Percentiles rank a stretch among this genome's conserved stretches.
Evolutionary conservation across 305 asterid species (phyloP).

Genomic region (Solanum chacoense): DNA sequence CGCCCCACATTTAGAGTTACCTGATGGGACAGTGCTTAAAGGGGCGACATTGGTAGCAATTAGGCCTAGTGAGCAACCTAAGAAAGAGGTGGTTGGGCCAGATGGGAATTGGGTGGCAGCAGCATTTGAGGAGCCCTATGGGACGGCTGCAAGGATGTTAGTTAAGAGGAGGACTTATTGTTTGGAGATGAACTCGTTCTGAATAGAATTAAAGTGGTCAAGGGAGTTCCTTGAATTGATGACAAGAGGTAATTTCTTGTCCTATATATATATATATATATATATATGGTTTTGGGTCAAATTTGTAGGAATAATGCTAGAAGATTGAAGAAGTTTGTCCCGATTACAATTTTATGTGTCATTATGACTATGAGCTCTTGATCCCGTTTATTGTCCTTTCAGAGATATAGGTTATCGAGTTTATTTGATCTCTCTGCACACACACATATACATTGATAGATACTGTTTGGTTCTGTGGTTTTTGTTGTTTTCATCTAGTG

Average conservation of each 20-base stretch:
- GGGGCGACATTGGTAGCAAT: conserved; percentile 50
- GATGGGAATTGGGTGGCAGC: conserved; percentile 38
- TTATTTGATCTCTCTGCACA: not conserved
- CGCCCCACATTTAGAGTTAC: conserved; percentile 33
- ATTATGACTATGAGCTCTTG: not conserved
- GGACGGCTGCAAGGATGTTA: conserved; percentile 87
- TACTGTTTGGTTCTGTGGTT: not conserved
- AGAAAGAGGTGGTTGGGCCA: conserved; percentile 21
- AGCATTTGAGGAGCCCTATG: conserved; percentile 80
- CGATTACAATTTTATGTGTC: not conserved
- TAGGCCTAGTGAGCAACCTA: conserved; percentile 42
- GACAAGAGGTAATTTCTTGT: conserved; percentile 29
- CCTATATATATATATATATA: not conserved
- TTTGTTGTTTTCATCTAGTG: not conserved
- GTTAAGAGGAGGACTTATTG: conserved; percentile 87
- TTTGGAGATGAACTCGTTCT: conserved; percentile 97
- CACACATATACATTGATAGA: not conserved
- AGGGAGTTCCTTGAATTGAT: not conserved
- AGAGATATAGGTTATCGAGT: not conserved
- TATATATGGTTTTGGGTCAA: not conserved
- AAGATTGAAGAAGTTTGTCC: not conserved
- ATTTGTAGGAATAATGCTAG: not conserved
- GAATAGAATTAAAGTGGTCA: conserved; percentile 2
- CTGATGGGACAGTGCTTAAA: conserved; percentile 34
- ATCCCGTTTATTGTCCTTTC: not conserved